Evolutionary conservation across 139 green algal genomes (phyloP), one percentile per base, ranked within the genome.

Genomic region (Limnomonas spitsbergensis): DNA sequence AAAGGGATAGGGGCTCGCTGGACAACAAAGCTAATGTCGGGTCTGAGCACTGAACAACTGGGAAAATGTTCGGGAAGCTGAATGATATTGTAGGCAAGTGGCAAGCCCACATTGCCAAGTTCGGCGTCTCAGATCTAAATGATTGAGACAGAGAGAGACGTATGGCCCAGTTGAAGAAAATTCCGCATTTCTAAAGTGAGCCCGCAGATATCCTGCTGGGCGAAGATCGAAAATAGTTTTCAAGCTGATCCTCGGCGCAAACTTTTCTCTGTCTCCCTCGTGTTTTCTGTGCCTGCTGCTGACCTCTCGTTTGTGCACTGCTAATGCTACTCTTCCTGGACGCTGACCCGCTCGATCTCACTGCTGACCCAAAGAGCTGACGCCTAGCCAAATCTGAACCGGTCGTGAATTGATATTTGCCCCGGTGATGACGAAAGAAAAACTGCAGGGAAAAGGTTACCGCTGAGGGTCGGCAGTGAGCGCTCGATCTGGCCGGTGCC

Each of bases 331-430:
- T 37, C 26, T 24, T 34, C 61, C 29, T 72, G 61, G 27, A 37
- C 26, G 26, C 61, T 36, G 27, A 72, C 61, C 6, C 26, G 6
- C 27, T 37, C 24, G 61, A 34, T 37, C 9, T 36, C 7, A 72
- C 6, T 29, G 47, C 20, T 29, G 47, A 14, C 20, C 20, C 61
- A 39, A 24, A 36, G 7, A 72, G 27, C 29, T 20, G 6, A 72
- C n/a, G n/a, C 61, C 24, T 72, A 72, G 61, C 61, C 61, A 72
- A 72, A 72, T 72, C 26, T 72, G 61, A 72, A 20, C 61, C 61
- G n/a, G n/a, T n/a, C n/a, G n/a, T 72, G 61, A 7, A 20, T 20
- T 72, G 26, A 7, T 20, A 72, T 24, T 20, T 72, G 26, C 61
- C 29, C 27, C 26, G 29, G 24, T 36, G 29, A 36, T 72, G 61